Percentiles rank a stretch among this genome's conserved stretches.
phyloP scores from a whole-genome alignment of 2,329 filamentous ascomycete species.

The Exserohilum rostratum region DNA sequence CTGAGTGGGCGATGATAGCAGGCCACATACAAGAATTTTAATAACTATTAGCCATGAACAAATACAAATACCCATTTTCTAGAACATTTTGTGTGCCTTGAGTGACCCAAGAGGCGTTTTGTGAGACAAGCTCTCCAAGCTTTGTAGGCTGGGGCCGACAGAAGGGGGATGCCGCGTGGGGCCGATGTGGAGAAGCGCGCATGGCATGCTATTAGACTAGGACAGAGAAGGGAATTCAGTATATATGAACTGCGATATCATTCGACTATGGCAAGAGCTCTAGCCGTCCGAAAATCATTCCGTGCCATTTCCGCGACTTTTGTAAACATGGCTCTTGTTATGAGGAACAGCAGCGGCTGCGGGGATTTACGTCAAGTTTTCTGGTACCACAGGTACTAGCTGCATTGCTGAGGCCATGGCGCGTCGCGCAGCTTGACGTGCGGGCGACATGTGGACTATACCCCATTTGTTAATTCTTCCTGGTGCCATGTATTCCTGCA shows the following conservation, averaged over 20 bases:
- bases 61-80: neutral
- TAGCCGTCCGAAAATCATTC: constrained; percentile 1
- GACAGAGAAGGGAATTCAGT: neutral
- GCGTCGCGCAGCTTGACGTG: no score
- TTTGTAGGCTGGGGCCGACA: neutral
- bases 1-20: neutral
- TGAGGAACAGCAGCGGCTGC: no score
- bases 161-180: neutral
- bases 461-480: no score
- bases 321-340: neutral
- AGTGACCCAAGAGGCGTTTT: neutral
- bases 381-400: no score
- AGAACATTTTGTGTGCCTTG: neutral
- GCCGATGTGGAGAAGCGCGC: constrained; percentile 11
- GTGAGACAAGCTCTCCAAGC: constrained; percentile 1
- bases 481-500: no score
- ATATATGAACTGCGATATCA: constrained; percentile 16
- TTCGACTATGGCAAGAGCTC: neutral
- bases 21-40: neutral
- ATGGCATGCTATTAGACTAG: constrained; percentile 5
- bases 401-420: no score
- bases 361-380: no score
- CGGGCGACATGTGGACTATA: no score
- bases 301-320: neutral
- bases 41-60: neutral